Evolutionary conservation across 1,284 basidiomycete species (phyloP).

Genomic region (Sanghuangporus baumii): DNA sequence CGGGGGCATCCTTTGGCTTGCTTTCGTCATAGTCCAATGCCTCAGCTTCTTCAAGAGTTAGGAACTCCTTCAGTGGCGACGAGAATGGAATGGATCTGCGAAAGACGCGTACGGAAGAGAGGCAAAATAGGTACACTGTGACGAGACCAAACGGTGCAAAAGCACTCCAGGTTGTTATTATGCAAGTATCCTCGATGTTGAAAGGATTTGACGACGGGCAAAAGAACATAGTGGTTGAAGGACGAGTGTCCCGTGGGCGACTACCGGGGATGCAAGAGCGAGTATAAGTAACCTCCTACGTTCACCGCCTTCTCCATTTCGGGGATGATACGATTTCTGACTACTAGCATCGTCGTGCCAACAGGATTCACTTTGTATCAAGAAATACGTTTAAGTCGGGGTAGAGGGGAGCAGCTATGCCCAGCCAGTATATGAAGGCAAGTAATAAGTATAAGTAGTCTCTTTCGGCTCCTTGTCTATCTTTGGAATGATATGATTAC

Average conservation of each 20-base stretch:
- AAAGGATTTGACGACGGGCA: slow-evolving; percentile 22
- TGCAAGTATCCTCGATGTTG: slow-evolving; percentile 46
- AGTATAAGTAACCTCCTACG: too few species aligned
- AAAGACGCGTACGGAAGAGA: slow-evolving; percentile 29
- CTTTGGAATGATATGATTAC: too few species aligned
- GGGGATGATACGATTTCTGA: too few species aligned
- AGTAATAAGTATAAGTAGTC: too few species aligned
- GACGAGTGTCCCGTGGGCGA: neutral
- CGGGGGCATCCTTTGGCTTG: slow-evolving; percentile 7
- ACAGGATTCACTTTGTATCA: too few species aligned
- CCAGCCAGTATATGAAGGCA: too few species aligned
- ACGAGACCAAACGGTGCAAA: slow-evolving; percentile 47
- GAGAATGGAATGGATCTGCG: slow-evolving; percentile 24
- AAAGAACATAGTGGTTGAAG: neutral
- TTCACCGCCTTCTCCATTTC: too few species aligned
- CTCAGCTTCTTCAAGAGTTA: slow-evolving; percentile 59
- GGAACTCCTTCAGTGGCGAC: slow-evolving; percentile 40
- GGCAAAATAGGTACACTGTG: slow-evolving; percentile 32
- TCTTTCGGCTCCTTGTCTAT: too few species aligned
- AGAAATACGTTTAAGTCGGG: too few species aligned
- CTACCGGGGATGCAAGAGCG: too few species aligned
- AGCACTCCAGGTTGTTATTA: slow-evolving; percentile 52
- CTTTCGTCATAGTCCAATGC: slow-evolving; percentile 31
- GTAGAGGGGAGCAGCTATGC: too few species aligned
- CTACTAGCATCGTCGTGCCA: too few species aligned